Conservation (phyloP, 2,329 filamentous ascomycete genomes). For the Neonectria hederae region DNA sequence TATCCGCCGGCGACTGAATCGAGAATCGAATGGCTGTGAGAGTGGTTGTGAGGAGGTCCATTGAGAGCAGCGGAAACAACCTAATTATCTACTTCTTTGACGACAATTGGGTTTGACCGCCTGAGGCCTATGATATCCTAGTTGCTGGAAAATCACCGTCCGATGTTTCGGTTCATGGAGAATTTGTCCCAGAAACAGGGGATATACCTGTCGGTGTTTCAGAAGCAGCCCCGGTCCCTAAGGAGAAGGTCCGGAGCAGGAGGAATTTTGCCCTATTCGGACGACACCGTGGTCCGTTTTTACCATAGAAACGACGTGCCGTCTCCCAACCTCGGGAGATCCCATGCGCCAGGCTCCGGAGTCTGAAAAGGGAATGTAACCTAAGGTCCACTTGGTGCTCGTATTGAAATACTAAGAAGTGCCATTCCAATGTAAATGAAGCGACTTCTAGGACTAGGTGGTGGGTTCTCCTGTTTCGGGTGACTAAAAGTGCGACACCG, state of each 20-base stretch:
- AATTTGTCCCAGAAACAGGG: constrained; percentile 14
- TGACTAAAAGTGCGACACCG: neutral
- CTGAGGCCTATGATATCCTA: neutral
- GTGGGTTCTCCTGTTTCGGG: neutral
- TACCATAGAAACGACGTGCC: neutral
- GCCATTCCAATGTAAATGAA: constrained; percentile 1
- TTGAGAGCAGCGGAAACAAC: neutral
- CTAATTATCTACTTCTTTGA: neutral
- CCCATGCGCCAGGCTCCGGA: neutral
- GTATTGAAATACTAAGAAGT: neutral
- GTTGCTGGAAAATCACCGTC: constrained; percentile 3
- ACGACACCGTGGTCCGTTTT: neutral
- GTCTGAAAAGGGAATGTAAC: neutral
- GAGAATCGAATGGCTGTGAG: neutral
- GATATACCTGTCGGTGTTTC: constrained; percentile 10
- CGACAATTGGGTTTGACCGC: neutral
- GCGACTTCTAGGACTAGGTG: neutral
- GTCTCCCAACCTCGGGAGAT: constrained; percentile 2
- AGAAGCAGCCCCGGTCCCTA: neutral
- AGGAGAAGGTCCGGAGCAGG: neutral
- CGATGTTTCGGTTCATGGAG: constrained; percentile 3
- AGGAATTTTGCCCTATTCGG: neutral
- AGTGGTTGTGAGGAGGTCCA: neutral
- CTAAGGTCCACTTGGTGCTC: neutral
- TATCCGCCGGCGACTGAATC: constrained; percentile 11